A percentile compares a stretch with the other conserved stretches of the same genome.
phyloP scores from a whole-genome alignment of 108 stramenopile species.

The Phaeodactylum tricornutum region DNA sequence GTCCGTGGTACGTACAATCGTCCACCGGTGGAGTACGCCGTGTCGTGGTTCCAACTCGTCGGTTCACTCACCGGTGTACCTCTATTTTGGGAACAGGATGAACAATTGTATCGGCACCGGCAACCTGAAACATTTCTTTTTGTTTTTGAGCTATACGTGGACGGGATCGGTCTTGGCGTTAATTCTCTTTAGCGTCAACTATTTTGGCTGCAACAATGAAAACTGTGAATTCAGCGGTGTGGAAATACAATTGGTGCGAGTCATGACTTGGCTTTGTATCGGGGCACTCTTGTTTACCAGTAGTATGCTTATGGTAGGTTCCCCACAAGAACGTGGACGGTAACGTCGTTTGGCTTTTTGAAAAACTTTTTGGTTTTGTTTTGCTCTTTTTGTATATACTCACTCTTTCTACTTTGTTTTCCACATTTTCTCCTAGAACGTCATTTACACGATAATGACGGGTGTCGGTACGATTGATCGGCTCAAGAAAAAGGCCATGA shows the following conservation, averaged over 20 bases:
- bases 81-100: conserved; percentile 44
- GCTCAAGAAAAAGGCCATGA: conserved; percentile 71
- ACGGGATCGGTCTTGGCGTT: conserved; percentile 52
- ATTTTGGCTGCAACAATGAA: conserved; percentile 63
- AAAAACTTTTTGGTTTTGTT: neutral
- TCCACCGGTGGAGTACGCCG: neutral
- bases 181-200: conserved; percentile 53
- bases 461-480: conserved; percentile 86
- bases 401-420: too few species aligned
- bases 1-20: conserved; percentile 17
- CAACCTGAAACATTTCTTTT: conserved; percentile 78
- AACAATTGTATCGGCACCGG: conserved; percentile 92
- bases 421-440: too few species aligned
- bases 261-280: conserved; percentile 53
- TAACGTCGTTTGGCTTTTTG: neutral
- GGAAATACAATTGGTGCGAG: conserved; percentile 47
- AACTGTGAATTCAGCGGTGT: conserved; percentile 47
- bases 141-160: conserved; percentile 74
- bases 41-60: neutral
- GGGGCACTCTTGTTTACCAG: conserved; percentile 66
- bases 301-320: conserved; percentile 39
- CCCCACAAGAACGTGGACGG: neutral
- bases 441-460: conserved; percentile 73
- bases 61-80: conserved; percentile 4
- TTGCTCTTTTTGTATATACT: conserved; percentile 1